Percentiles rank a stretch among this genome's conserved stretches.
Conservation (phyloP, 2,329 filamentous ascomycete species). For the Onygenales sp. region DNA sequence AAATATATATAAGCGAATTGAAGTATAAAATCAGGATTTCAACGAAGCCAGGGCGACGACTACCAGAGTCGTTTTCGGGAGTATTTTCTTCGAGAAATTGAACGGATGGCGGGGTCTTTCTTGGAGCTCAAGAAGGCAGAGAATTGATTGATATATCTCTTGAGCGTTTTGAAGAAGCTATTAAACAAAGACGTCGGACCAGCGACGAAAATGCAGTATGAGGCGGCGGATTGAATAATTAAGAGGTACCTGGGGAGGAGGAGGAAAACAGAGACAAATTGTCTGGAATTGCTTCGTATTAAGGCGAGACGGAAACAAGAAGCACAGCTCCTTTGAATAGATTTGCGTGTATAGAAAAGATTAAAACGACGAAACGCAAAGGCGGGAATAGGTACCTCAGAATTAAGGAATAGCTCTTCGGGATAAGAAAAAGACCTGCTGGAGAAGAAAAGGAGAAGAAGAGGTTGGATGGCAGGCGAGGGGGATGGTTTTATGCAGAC, state of each 20-base stretch:
- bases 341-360: slow-evolving; percentile 1
- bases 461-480: slow-evolving; percentile 7
- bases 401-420: slow-evolving; percentile 19
- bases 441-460: slow-evolving; percentile 38
- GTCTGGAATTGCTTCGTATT: not conserved
- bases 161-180: slow-evolving; percentile 9
- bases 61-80: slow-evolving; percentile 1
- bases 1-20: not conserved
- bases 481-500: slow-evolving; percentile 4
- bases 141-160: not conserved
- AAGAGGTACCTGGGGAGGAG: slow-evolving; percentile 4
- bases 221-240: slow-evolving; percentile 6
- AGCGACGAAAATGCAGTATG: slow-evolving; percentile 9
- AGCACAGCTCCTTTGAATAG: slow-evolving; percentile 9
- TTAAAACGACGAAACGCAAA: slow-evolving; percentile 33
- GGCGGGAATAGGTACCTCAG: slow-evolving; percentile 12
- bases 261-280: not conserved
- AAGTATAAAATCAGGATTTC: not conserved
- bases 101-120: not conserved
- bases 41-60: not conserved
- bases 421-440: slow-evolving; percentile 46
- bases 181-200: slow-evolving; percentile 11
- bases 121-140: not conserved
- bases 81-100: not conserved
- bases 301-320: not conserved